Evolutionary conservation across 306 rosid species (phyloP), one percentile per base, ranked within the genome.

Genomic region (Oemleria cerasiformis): DNA sequence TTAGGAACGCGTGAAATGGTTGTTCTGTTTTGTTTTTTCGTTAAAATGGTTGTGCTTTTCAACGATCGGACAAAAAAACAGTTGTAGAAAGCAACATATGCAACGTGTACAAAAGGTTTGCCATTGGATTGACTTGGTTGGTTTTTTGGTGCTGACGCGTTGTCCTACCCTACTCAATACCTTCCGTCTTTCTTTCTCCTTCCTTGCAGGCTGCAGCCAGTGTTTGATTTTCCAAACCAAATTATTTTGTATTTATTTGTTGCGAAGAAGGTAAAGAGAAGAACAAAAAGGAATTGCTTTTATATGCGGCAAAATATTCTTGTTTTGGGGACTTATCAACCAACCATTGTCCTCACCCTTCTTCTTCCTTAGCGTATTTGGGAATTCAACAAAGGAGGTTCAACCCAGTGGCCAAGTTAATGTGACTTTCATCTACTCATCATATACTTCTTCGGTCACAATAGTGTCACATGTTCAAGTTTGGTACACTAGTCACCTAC

Each of bases 111-210:
- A 51, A 68, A 59, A 59, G 64, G 61, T 45, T 21, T 36, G 19
- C 9, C 47, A 36, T 6, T 49, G 44, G 71, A 5, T 36, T 67
- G 59, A 34, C 71, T 15, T 49, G 10, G 34, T 36, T 10, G 16
- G 59, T 67, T 67, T 30, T 59, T 6, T 50, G 51, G 45, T 34
- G 67, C 74, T 75, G 75, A 76, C 88, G 88, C 86, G 90, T 72
- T 76, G 59, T 15, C 60, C 65, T 17, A 79, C 81, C 72, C 71
- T 56, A 84, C 86, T 65, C 75, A 10, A 73, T 86, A 9, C 88
- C 85, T 81, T 89, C 36, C 87, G 71, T 87, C 73, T 50, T 15
- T 53, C 49, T n/a, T 38, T 56, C 65, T 43, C n/a, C 69, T 30
- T 54, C 49, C 68, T 62, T 40, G 77, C 70, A 36, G 39, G 30